Conservation (phyloP, 78 protist species). For the Bigelowiella natans region DNA sequence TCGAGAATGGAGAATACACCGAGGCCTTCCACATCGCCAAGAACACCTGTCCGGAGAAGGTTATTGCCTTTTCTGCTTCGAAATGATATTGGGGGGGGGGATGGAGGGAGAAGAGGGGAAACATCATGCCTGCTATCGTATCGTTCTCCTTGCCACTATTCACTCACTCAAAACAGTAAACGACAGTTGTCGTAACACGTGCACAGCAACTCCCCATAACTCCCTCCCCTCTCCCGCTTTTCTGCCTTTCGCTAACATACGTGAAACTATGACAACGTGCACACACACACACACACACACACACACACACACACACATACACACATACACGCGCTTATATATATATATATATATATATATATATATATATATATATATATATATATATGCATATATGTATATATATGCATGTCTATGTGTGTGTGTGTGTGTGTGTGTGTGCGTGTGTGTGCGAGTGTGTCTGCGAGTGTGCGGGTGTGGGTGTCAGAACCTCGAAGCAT, state of each 20-base stretch:
- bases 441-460: not conserved
- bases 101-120: no score
- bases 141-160: not conserved
- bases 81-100: not conserved
- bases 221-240: no score
- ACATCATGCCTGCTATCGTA: no score
- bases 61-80: not conserved
- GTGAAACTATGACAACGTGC: not conserved
- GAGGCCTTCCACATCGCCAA: not conserved
- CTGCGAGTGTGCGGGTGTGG: not conserved
- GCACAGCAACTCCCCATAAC: no score
- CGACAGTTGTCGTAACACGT: no score
- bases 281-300: not conserved
- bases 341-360: not conserved
- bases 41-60: not conserved
- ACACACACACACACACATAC: not conserved
- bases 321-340: not conserved
- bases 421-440: not conserved
- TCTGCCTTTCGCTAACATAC: no score
- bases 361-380: not conserved
- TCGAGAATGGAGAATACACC: slow-evolving; percentile 7
- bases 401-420: not conserved
- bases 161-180: not conserved
- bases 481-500: no score
- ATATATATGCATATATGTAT: not conserved